Evolutionary conservation across 106 monocot genomes (phyloP), one percentile per base, ranked within the genome.

Genomic region (Agapanthus africanus): DNA sequence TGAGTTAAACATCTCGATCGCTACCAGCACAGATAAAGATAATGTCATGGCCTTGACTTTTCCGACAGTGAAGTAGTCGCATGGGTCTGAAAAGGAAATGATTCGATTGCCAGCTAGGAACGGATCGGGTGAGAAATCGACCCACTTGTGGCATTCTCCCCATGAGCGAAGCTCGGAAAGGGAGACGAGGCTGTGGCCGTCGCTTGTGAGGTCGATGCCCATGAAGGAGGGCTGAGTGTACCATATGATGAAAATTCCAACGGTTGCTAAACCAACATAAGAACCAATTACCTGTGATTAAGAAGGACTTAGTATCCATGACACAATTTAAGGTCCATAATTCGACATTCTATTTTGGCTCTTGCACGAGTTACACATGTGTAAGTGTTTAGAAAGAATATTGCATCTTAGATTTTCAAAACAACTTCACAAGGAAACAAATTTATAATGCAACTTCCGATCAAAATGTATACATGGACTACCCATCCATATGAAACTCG

Each of bases 1-100:
- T 4, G 93, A 83, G 59, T 93, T 93, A 59, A 93, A 86, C 93
- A 93, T 86, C 74, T 93, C 89, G 19, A 93, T 86, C 0, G 93
- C 71, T 3, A 93, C 93, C 37, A 93, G 49, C 30, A 93, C 93
- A 11, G 93, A 92, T 1, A 93, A 65, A 0, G 93, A 93, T 1
- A 93, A 60, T 1, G 93, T 86, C 63, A 71, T 84, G 1, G 93
- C 88, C 70, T 93, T 93, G 4, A 83, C 76, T 72, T 93, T 88
- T 19, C 93, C 93, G 0, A 63, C 21, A 0, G 82, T 71, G 77
- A 93, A 93, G 66, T 93, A 93, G 21, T 93, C 93, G 22, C 93
- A 93, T 3, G 93, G 93, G 49, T 86, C 61, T 16, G 79, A 23
- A 66, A 93, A 93, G 23, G 69, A 72, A 67, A 93, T 68, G 3